Evolutionary conservation across 2,329 filamentous ascomycete species (phyloP), one percentile per base, ranked within the genome.

Genomic region (Pseudocercospora crystallina): DNA sequence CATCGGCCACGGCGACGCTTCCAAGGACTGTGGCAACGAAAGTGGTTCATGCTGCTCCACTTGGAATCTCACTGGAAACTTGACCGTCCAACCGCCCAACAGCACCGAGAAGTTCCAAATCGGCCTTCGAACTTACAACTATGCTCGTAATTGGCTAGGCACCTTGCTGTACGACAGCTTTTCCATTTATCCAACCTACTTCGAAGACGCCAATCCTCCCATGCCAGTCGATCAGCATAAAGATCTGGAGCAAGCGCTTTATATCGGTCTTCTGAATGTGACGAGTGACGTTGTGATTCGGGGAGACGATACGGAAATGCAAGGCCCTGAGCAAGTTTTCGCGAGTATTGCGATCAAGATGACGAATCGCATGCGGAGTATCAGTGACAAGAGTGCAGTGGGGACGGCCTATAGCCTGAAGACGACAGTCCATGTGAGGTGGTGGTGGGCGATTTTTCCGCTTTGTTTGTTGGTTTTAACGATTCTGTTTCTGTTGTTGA

Each of bases 371-470:
- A 41, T 55, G 32, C 43, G 52, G 1, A 17, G 2, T 31, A 14
- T 30, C 10, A 42, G 13, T 5, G 29, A 37, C 5, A 15, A 11
- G 11, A 7, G 32, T 10, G 43, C 40, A 3, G 5, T 33, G 5
- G 45, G 49, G 11, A 46, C 36, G 2, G 52, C 49, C 3, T 39
- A 15, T 7, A 40, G 32, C 1, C 14, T 39, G 15, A 10, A 43
- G 34, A 51, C 34, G 2, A 31, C 51, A 7, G 55, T 58, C 3
- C 42, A 37, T n/a, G 52, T 37, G 12, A 48, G 53, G 14, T 56
- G 52, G 52, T 15, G 39, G n/a, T 58, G 48, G 52, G 36, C 40
- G 8, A 51, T 50, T 11, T 44, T 50, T 10, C 48, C 55, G 1
- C 12, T 56, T 2, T 13, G 15, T 1, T 26, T 58, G 17, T 43